Percentiles rank a stretch among this genome's conserved stretches.
Evolutionary conservation across 305 asterid genomes (phyloP).

Genomic region (Striga hermonthica): DNA sequence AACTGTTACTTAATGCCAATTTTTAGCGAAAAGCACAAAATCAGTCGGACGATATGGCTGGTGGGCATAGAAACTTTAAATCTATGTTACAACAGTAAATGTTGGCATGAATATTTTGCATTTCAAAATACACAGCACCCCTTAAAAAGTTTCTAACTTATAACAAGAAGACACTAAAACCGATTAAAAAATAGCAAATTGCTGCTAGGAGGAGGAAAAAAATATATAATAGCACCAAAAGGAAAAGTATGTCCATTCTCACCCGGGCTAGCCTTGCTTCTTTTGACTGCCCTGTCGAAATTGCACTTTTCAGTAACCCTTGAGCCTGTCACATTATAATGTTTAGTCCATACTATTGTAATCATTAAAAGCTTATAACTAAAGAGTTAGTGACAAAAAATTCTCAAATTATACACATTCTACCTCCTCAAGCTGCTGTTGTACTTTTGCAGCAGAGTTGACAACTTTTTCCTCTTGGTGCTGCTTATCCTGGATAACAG

Average conservation of each 20-base stretch:
- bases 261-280: constrained; percentile 99
- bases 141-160: constrained; percentile 22
- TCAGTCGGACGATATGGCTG: constrained; percentile 14
- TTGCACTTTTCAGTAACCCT: constrained; percentile 82
- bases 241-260: constrained; percentile 33
- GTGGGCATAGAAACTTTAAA: constrained; percentile 3
- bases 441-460: constrained; percentile 55
- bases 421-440: constrained; percentile 97
- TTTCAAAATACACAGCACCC: neutral
- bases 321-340: constrained; percentile 75
- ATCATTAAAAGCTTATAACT: constrained; percentile 29
- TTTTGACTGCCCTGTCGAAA: constrained; percentile 90
- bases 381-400: constrained; percentile 22
- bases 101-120: constrained; percentile 15
- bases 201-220: constrained; percentile 2
- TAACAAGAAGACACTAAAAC: constrained; percentile 18
- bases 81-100: constrained; percentile 21
- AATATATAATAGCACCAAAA: constrained; percentile 14
- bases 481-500: constrained; percentile 49
- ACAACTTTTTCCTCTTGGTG: constrained; percentile 46
- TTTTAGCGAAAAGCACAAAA: constrained; percentile 11
- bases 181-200: constrained; percentile 7
- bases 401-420: constrained; percentile 25
- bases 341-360: constrained; percentile 31
- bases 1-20: constrained; percentile 14